Conservation (phyloP, 1,284 basidiomycete species). For the Cutaneotrichosporon sp. region DNA sequence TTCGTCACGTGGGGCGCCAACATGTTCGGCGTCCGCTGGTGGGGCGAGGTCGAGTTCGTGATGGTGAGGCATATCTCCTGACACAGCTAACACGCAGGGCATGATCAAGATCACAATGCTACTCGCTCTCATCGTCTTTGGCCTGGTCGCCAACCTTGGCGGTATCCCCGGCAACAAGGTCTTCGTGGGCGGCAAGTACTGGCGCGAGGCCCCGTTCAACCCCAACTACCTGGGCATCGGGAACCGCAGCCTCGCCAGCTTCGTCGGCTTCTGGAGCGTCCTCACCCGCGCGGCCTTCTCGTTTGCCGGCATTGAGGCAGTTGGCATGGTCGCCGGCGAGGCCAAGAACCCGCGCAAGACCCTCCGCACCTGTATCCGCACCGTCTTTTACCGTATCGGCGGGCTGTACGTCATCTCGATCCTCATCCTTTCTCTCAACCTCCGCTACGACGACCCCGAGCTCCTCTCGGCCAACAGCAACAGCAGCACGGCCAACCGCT, state of each 20-base stretch:
- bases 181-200: slow-evolving; percentile 58
- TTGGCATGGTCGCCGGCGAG: slow-evolving; percentile 54
- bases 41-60: slow-evolving; percentile 58
- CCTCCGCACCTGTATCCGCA: slow-evolving; percentile 68
- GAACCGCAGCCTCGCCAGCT: slow-evolving; percentile 39
- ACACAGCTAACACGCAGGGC: neutral
- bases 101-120: slow-evolving; percentile 70
- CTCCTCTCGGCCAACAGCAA: slow-evolving; percentile 59
- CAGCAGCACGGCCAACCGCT: slow-evolving; percentile 63
- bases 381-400: slow-evolving; percentile 70
- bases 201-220: slow-evolving; percentile 61
- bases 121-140: slow-evolving; percentile 58
- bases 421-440: slow-evolving; percentile 30
- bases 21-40: slow-evolving; percentile 28
- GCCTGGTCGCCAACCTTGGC: slow-evolving; percentile 70
- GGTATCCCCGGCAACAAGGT: slow-evolving; percentile 62
- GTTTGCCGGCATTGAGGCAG: slow-evolving; percentile 48
- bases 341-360: slow-evolving; percentile 65
- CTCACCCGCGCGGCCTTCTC: slow-evolving; percentile 51
- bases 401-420: slow-evolving; percentile 59
- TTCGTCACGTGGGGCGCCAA: slow-evolving; percentile 17
- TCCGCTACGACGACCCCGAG: slow-evolving; percentile 53
- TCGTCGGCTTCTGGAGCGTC: slow-evolving; percentile 65
- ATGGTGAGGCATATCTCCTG: slow-evolving; percentile 12
- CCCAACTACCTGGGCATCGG: slow-evolving; percentile 31